A percentile compares a stretch with the other conserved stretches of the same genome.
These are phyloP conservation scores for Lojkania enalia DNA, from an alignment of 2,329 filamentous ascomycete genomes.

Conservation along the genomic window DNA sequence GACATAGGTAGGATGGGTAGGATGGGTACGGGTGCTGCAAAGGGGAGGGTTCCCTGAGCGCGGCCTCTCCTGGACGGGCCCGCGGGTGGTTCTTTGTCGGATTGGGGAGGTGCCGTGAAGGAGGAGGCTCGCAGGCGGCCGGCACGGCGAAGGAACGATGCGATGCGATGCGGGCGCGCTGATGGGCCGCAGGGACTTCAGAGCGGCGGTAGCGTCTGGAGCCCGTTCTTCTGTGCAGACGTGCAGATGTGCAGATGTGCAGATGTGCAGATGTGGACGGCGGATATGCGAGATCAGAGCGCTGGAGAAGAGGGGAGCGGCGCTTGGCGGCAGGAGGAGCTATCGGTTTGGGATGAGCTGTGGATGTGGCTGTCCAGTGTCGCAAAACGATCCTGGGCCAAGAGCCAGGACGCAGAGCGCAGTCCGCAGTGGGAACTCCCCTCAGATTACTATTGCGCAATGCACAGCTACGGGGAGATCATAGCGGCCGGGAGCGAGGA, in stretches of 20 bases:
- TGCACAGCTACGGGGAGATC: conserved; percentile 11
- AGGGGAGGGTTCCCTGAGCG: conserved; percentile 4
- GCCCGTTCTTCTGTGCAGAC: background rate
- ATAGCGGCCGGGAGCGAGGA: conserved; percentile 9
- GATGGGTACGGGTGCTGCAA: conserved; percentile 6
- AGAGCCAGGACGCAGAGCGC: conserved; percentile 3
- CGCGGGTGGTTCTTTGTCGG: conserved; percentile 2
- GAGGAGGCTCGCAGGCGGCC: background rate
- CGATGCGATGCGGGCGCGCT: background rate
- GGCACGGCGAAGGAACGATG: background rate
- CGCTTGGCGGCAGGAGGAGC: conserved; percentile 4
- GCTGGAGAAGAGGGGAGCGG: background rate
- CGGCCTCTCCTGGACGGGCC: too few species aligned
- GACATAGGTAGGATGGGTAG: conserved; percentile 6
- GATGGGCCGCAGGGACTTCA: background rate
- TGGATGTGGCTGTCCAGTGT: conserved; percentile 17
- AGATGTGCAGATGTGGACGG: too few species aligned
- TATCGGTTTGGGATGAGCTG: conserved; percentile 11
- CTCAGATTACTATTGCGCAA: conserved; percentile 7
- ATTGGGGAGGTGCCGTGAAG: conserved; percentile 7
- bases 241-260: too few species aligned
- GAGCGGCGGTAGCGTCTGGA: background rate
- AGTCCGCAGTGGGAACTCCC: background rate
- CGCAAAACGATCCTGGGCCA: conserved; percentile 13
- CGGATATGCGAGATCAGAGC: background rate